Base-by-base conservation (phyloP, 106 monocot genomes). In the Ottelia alismoides region DNA sequence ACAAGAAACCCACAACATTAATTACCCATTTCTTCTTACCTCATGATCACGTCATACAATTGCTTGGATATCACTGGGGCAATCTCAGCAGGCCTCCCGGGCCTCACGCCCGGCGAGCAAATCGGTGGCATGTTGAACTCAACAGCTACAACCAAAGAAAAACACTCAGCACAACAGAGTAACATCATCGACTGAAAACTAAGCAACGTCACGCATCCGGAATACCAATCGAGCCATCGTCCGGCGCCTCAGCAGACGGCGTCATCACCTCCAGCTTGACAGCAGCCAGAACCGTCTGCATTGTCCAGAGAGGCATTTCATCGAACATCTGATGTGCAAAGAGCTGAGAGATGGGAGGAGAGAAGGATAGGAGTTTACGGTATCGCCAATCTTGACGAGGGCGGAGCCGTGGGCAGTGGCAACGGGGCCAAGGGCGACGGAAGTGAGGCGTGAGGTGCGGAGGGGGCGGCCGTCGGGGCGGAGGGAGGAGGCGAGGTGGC, bases 81-180 rank as follows among this genome's bases (percentile, higher is more conserved):
- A 12, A 56, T 50, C 65, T 82, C 88, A 24, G 81, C 81, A 1
- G 84, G 76, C 66, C 88, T 81, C 58, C 94, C 94, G 3, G 94
- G 84, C 64, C 94, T 76, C n/a, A 96, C 78, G 12, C 19, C 25
- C 26, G 94, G 81, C 6, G 94, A 88, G 54, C 88, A 96, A 66
- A 88, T 82, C 3, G 94, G 88, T 5, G 94, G 88, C 94, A 96
- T 96, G 51, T 81, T 58, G 47, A 88, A 96, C 22, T 96, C 88
- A 32, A 96, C 58, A 46, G 70, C 93, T 94, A 48, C 7, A 31
- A 57, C 9, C 10, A n/a, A n/a, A n/a, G n/a, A n/a, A n/a, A n/a
- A n/a, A n/a, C n/a, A n/a, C n/a, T n/a, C n/a, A n/a, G n/a, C n/a
- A n/a, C n/a, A n/a, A n/a, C n/a, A n/a, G n/a, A n/a, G n/a, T n/a